Evolutionary conservation across 1,139 yeast genomes (phyloP).

Genomic region (Sugiyamaella sp.): DNA sequence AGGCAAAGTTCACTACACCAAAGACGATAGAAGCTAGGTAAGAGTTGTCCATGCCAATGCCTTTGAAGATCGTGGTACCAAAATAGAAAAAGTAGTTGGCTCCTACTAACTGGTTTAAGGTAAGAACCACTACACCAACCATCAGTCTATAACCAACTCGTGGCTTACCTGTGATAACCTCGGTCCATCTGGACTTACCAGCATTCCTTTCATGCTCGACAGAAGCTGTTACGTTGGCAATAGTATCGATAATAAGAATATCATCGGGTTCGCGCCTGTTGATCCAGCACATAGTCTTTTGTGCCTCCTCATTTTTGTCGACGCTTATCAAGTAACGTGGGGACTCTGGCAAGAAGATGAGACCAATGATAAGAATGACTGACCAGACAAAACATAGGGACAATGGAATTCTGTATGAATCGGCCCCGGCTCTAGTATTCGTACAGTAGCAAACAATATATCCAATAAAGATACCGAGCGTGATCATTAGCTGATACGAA

Average conservation of each 20-base stretch:
- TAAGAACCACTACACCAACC: conserved; percentile 66
- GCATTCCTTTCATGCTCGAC: conserved; percentile 63
- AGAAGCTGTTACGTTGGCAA: conserved; percentile 63
- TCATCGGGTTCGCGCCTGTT: conserved; percentile 65
- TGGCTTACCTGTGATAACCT: conserved; percentile 67
- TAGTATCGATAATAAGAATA: conserved; percentile 58
- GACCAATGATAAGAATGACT: conserved; percentile 50
- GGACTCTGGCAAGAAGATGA: conserved; percentile 74
- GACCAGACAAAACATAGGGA: conserved; percentile 53
- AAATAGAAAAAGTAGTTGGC: conserved; percentile 81
- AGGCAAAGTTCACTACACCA: conserved; percentile 76
- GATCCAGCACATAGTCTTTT: conserved; percentile 59
- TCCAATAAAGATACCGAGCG: conserved; percentile 69
- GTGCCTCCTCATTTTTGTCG: conserved; percentile 60
- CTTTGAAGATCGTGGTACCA: conserved; percentile 74
- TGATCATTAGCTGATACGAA: conserved; percentile 67
- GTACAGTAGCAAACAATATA: conserved; percentile 70
- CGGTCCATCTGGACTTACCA: conserved; percentile 69
- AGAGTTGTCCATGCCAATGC: conserved; percentile 67
- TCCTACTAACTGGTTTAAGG: conserved; percentile 79
- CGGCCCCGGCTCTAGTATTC: conserved; percentile 51
- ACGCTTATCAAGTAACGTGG: conserved; percentile 69
- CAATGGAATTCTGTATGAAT: conserved; percentile 66
- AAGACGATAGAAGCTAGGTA: conserved; percentile 77
- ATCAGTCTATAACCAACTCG: conserved; percentile 64